Base-by-base conservation (phyloP, 2,329 filamentous ascomycete genomes). In the Colletotrichum orchidophilum region DNA sequence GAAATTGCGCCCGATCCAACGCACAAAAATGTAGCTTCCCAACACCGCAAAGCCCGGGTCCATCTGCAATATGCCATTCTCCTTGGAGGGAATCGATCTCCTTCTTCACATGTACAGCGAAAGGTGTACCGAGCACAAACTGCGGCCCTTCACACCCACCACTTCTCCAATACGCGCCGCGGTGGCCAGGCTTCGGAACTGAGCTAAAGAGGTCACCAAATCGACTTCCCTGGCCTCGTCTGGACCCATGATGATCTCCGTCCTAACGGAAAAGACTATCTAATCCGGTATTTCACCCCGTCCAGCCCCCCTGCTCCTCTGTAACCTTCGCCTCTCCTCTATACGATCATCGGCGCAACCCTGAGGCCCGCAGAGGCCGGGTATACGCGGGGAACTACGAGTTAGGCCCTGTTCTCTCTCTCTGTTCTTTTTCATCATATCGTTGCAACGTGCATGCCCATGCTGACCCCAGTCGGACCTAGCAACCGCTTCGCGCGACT, bases 71-170 rank as follows among this genome's bases (percentile, higher is more conserved):
- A 39, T 70, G 66, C 49, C 49, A 60, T 33, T 24, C 31, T 55
- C 49, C n/a, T 58, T 61, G 24, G 27, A 11, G 63, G 63, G n/a
- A 67, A 50, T 66, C 63, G 27, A 62, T 70, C 63, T 55, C 33
- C 57, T 63, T 68, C 59, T 57, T 67, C 63, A 70, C 67, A 67
- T 70, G 67, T 39, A 35, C 49, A 61, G n/a, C 50, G 35, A 66
- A 33, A 55, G 55, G 49, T 39, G 42, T 57, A 31, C 67, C 55
- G 50, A 66, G 21, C 12, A 39, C 21, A 21, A 35, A 18, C 11
- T 26, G 9, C 24, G 18, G 6, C 15, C 26, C 46, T 50, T 31
- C 4, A 26, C 42, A 26, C 46, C 54, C 61, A 50, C 66, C 63
- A 26, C 29, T 57, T 52, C 61, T 63, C 33, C 52, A 52, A 60